A percentile compares a stretch with the other conserved stretches of the same genome.
Conservation (phyloP, 164 flowering plant species). For the Piper betle region DNA sequence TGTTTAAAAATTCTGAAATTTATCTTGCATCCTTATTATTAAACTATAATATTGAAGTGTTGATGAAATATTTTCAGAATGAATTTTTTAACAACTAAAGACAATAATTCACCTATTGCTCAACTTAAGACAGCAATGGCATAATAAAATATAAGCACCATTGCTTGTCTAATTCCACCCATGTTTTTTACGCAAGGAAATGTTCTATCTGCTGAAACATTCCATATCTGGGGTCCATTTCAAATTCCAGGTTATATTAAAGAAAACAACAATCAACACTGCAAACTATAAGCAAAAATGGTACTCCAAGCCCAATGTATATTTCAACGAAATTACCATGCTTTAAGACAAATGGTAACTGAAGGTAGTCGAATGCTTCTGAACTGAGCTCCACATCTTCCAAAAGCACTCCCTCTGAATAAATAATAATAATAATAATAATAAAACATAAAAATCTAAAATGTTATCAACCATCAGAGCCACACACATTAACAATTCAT, state of each 20-base stretch:
- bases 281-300: not conserved
- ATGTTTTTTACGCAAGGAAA: no score
- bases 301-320: not conserved
- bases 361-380: constrained; percentile 90
- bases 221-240: not conserved
- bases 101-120: no score
- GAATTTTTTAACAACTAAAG: no score
- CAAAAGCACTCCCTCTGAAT: constrained; percentile 61
- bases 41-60: no score
- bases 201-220: not conserved
- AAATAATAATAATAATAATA: not conserved
- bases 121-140: no score
- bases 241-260: no score
- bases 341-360: constrained; percentile 68
- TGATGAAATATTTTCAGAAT: no score
- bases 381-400: constrained; percentile 74
- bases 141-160: no score
- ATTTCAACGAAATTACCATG: constrained; percentile 28
- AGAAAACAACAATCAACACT: no score
- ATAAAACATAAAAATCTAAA: not conserved
- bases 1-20: no score
- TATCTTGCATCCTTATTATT: no score
- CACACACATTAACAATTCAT: not conserved
- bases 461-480: not conserved
- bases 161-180: no score